phyloP scores from a whole-genome alignment of 2,329 filamentous ascomycete species.

The Penicillium sclerotiorum region DNA sequence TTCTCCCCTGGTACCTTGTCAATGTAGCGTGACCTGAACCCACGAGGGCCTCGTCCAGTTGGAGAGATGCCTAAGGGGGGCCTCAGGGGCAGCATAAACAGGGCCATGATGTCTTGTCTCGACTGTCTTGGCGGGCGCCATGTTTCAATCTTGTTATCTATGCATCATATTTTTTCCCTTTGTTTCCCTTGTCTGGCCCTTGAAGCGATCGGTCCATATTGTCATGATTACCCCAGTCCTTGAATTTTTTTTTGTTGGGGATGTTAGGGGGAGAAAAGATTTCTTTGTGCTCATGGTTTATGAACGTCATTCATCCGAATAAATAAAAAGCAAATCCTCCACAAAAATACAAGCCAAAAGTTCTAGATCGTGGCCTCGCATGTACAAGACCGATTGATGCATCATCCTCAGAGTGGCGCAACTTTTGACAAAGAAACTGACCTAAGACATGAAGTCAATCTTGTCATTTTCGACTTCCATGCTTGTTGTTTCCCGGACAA shows the following conservation, averaged over 20 bases:
- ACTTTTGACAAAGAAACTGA: not conserved
- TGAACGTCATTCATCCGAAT: slow-evolving; percentile 2
- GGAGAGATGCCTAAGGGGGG: slow-evolving; percentile 16
- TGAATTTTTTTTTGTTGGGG: slow-evolving; percentile 11
- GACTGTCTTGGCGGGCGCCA: slow-evolving; percentile 10
- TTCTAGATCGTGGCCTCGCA: slow-evolving; percentile 21
- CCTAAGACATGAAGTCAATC: slow-evolving; percentile 1
- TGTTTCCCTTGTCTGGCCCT: slow-evolving; percentile 9
- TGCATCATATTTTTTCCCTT: not conserved
- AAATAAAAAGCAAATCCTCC: not conserved
- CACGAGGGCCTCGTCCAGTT: slow-evolving; percentile 19
- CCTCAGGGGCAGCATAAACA: slow-evolving; percentile 11
- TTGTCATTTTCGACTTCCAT: slow-evolving; percentile 1
- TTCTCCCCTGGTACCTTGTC: slow-evolving; percentile 4
- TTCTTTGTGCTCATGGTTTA: slow-evolving; percentile 13
- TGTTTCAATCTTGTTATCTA: slow-evolving; percentile 8
- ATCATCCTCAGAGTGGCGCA: slow-evolving; percentile 8
- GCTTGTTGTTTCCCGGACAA: not conserved
- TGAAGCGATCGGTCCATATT: slow-evolving; percentile 27
- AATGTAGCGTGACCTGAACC: slow-evolving; percentile 8
- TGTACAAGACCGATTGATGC: slow-evolving; percentile 14
- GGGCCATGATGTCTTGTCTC: slow-evolving; percentile 4
- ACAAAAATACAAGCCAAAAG: slow-evolving; percentile 19
- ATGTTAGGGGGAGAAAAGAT: not conserved
- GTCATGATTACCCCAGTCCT: slow-evolving; percentile 29